Evolutionary conservation across 352 stramenopile genomes (phyloP).

Genomic region (Phytophthora capsici): DNA sequence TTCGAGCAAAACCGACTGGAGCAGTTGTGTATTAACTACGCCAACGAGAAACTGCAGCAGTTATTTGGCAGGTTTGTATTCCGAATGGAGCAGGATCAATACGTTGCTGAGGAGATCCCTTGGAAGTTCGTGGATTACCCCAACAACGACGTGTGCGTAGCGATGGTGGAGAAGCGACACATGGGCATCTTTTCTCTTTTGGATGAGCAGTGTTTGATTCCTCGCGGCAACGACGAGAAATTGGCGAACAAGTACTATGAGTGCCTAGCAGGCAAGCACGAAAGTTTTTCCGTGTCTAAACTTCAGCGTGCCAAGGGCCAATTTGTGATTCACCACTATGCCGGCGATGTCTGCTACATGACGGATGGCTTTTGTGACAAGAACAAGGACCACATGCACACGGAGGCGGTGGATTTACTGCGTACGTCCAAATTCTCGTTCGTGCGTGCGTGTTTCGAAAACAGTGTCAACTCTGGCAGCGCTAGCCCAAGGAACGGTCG

Average conservation of each 20-base stretch:
- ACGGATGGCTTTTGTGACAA: conserved; percentile 87
- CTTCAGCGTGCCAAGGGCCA: conserved; percentile 81
- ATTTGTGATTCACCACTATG: conserved; percentile 91
- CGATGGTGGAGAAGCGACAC: conserved; percentile 75
- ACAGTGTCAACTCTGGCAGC: conserved; percentile 31
- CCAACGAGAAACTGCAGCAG: conserved; percentile 90
- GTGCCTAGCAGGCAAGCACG: conserved; percentile 52
- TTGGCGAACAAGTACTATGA: conserved; percentile 88
- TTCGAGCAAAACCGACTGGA: conserved; percentile 93
- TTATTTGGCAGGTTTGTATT: conserved; percentile 85
- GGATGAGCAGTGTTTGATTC: conserved; percentile 88
- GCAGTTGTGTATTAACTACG: conserved; percentile 90
- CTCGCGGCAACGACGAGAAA: conserved; percentile 82
- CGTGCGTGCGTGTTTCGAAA: conserved; percentile 75
- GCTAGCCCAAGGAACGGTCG: conserved; percentile 29
- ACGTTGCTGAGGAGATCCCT: conserved; percentile 86
- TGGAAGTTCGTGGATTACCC: conserved; percentile 90
- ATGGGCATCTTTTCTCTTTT: conserved; percentile 85
- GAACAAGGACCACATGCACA: conserved; percentile 92
- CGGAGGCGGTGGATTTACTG: conserved; percentile 76
- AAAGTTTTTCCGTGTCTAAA: conserved; percentile 74
- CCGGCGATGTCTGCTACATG: conserved; percentile 83
- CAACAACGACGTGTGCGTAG: conserved; percentile 86
- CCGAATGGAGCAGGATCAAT: conserved; percentile 87
- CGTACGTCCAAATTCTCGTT: conserved; percentile 70